These are phyloP conservation scores for Naganishia kalamii DNA, from an alignment of 768 basidiomycete species.

Conservation along the genomic window DNA sequence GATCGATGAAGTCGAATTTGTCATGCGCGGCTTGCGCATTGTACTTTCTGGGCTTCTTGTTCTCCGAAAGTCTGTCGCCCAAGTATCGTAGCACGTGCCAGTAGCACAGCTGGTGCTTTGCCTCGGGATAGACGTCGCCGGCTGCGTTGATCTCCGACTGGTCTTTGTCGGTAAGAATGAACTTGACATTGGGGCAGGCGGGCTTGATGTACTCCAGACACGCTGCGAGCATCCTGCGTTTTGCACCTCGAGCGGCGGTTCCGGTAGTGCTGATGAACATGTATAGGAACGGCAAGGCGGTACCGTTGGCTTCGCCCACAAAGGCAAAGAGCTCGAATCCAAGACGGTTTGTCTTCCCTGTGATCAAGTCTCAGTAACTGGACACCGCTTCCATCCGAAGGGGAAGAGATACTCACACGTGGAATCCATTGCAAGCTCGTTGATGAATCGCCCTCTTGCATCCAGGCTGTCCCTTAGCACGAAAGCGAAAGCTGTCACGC, in stretches of 20 bases:
- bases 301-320: neutral
- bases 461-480: neutral
- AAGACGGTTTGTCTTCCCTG: neutral
- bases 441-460: neutral
- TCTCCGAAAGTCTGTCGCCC: neutral
- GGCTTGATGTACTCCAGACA: neutral
- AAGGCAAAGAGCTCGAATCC: neutral
- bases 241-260: neutral
- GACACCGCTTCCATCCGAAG: neutral
- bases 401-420: neutral
- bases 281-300: neutral
- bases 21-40: neutral
- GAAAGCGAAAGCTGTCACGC: neutral
- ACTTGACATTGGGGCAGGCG: neutral
- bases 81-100: neutral
- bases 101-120: neutral
- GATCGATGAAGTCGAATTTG: neutral
- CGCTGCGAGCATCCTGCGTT: neutral
- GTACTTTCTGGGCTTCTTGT: neutral
- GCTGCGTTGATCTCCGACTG: neutral
- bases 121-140: neutral
- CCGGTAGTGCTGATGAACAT: neutral
- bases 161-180: neutral
- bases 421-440: neutral
- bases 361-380: too few relatives aligned